Conservation (phyloP, 306 rosid species). For the Inga oerstediana region DNA sequence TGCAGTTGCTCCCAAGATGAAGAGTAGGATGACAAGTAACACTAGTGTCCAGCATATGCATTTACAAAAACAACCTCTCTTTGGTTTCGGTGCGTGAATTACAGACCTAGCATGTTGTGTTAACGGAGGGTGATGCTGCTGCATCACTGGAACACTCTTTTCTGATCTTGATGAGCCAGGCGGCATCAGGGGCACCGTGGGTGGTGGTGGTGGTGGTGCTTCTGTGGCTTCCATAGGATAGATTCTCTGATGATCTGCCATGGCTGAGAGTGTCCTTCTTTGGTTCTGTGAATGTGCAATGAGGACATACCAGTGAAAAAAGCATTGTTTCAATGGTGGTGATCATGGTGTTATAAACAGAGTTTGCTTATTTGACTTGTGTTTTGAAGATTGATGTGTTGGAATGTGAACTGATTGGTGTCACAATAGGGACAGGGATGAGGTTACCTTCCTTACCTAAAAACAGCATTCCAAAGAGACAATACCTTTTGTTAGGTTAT, state of each 20-base stretch:
- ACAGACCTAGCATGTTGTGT: conserved; percentile 29
- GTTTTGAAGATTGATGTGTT: conserved; percentile 1
- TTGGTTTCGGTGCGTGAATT: conserved; percentile 34
- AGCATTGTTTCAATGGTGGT: background rate
- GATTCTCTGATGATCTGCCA: conserved; percentile 67
- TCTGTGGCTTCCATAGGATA: conserved; percentile 59
- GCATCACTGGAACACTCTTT: conserved; percentile 43
- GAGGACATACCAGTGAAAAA: background rate
- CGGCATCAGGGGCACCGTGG: conserved; percentile 40
- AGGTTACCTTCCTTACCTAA: conserved; percentile 68
- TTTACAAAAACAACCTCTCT: conserved; percentile 58
- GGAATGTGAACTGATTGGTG: conserved; percentile 21
- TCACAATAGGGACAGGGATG: conserved; percentile 23
- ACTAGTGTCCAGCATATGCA: conserved; percentile 67
- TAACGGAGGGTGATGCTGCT: conserved; percentile 33
- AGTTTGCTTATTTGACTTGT: conserved; percentile 37
- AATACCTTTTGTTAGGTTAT: conserved; percentile 22
- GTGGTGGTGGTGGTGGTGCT: conserved; percentile 44
- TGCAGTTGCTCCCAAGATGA: conserved; percentile 58
- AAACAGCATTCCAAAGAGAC: conserved; percentile 13
- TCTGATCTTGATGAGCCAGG: conserved; percentile 43
- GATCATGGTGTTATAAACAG: background rate
- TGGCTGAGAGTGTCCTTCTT: conserved; percentile 22
- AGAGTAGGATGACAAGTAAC: conserved; percentile 50
- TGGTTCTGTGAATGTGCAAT: conserved; percentile 10